Base-by-base conservation (phyloP, 73 alveolate species). In the Stentor roeselii region DNA sequence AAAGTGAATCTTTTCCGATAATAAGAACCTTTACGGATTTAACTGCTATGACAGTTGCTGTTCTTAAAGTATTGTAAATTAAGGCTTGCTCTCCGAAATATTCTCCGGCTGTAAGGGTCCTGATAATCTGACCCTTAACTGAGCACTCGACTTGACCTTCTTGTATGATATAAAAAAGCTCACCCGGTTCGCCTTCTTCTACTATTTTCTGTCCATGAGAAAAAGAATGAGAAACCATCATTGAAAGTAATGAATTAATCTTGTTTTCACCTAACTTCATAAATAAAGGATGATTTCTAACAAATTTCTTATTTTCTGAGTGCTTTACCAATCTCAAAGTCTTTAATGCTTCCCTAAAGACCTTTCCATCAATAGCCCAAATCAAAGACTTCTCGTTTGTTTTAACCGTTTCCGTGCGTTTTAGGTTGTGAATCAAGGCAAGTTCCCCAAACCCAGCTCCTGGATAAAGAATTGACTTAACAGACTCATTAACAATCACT, bases 71-170 rank as follows among this genome's bases (percentile, higher is more conserved):
- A 36, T 86, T 59, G 39, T 86, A 60, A 82, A 90, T 82, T 50
- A 90, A 58, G 31, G 93, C 88, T 83, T 89, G 84, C 83, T 90
- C 95, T 0, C 95, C 95, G 40, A 90, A 90, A 90, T 86, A 90
- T 41, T 90, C 93, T 83, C 82, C 82, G 21, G 88, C 41, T 80
- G 90, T 90, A 60, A 90, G 59, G n/a, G 87, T 76, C 37, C 93
- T 59, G 59, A 90, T 82, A 76, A 82, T 82, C 42, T 75, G 76
- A 59, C 38, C 78, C 61, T 60, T 84, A 42, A 80, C 83, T 75
- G 50, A 75, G 11, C 86, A 84, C 60, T 78, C 85, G 0, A 90
- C 95, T 86, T 86, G 86, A 4, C 95, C 95, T 30, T 67, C 80
- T 67, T 67, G 21, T n/a, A 67, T 67, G 37, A 67, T 67, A 34